Percentiles rank a stretch among this genome's conserved stretches.
Conservation (phyloP, 306 rosid genomes). For the Vigna angularis region DNA sequence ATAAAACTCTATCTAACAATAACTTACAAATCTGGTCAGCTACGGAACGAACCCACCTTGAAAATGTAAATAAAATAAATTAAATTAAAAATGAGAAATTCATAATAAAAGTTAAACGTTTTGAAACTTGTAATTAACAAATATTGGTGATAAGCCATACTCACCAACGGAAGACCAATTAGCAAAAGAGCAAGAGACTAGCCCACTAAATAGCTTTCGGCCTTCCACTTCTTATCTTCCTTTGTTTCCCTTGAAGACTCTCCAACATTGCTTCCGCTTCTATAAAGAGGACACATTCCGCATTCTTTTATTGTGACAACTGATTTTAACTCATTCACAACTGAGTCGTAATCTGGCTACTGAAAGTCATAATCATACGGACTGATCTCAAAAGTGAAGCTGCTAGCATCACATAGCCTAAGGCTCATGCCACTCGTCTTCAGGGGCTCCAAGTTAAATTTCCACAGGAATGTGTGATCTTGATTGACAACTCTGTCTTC, state of each 20-base stretch:
- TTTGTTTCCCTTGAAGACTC: too few species aligned
- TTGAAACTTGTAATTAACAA: background rate
- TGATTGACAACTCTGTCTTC: too few species aligned
- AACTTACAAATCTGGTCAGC: too few species aligned
- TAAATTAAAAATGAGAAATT: too few species aligned
- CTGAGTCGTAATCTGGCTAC: background rate
- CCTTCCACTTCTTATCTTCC: background rate
- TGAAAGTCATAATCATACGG: accelerated
- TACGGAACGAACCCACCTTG: too few species aligned
- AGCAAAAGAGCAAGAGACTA: background rate
- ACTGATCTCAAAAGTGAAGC: constrained; percentile 24
- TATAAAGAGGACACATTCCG: too few species aligned
- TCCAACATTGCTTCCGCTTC: too few species aligned
- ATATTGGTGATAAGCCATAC: background rate
- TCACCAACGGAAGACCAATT: background rate
- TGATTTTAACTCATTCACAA: background rate
- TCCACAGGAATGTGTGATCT: too few species aligned
- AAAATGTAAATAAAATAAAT: too few species aligned
- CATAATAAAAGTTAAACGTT: background rate
- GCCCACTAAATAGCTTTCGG: background rate
- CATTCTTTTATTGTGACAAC: too few species aligned
- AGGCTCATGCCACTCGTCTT: background rate
- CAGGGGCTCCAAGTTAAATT: background rate
- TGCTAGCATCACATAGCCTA: too few species aligned
- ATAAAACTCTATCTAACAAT: too few species aligned